Base-by-base conservation (phyloP, 169 alveolate species). In the Haemoproteus tartakovskyi region DNA sequence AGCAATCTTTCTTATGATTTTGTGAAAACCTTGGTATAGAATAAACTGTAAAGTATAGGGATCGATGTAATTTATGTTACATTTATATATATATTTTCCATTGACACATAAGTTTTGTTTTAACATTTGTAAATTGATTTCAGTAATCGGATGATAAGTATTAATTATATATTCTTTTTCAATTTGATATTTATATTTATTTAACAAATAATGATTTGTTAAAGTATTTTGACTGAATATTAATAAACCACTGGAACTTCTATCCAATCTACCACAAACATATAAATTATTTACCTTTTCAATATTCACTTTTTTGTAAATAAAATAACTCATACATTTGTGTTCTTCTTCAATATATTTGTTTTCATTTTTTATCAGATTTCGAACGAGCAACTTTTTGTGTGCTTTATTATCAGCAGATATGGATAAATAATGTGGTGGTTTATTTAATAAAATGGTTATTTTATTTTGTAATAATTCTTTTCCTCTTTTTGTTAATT, bases 261-360 rank as follows among this genome's bases (percentile, higher is more conserved):
- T 78, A 41, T 80, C 87, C 22, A 80, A 26, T 22, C 87, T 36
- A 38, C 87, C 87, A 51, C 84, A 74, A 30, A 74, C 84, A 74
- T 74, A 74, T 29, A 74, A 74, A 47, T 74, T 74, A 43, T 56
- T 56, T 11, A 74, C 62, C 4, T 74, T 74, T 40, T 74, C 78
- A 3, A 74, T 74, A 14, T 74, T 36, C 12, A 74, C 54, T 57
- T 74, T 74, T 56, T 46, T 54, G 41, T 74, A 56, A 0, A 74
- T 54, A 74, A 74, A 74, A 74, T 74, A 74, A 74, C 84, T 74
- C 84, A 74, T 74, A 54, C 84, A 74, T 51, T 74, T 74, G 9
- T 74, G 84, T 56, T 74, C 78, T 37, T 74, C 84, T 60, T 74
- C 63, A 27, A 74, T 56, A 30, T 19, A 74, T 48, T 57, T 74